These are phyloP conservation scores for Mediolabrus comicus DNA, from an alignment of 108 stramenopile species.

Conservation along the genomic window DNA sequence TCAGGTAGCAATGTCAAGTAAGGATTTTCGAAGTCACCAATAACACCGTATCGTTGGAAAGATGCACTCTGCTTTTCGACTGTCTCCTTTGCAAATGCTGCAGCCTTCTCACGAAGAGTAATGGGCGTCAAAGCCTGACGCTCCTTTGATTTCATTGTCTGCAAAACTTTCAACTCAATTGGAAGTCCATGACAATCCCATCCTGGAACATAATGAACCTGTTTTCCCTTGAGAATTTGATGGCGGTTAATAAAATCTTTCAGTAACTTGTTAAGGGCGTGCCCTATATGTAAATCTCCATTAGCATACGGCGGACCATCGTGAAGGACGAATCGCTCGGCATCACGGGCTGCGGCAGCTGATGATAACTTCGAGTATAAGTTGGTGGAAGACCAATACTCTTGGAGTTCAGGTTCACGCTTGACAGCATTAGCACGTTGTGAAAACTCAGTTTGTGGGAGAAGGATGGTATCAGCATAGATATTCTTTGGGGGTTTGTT, in stretches of 20 bases:
- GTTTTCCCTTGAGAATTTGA: slow-evolving; percentile 89
- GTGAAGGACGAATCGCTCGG: slow-evolving; percentile 90
- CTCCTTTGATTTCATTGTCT: slow-evolving; percentile 88
- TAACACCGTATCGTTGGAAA: slow-evolving; percentile 95
- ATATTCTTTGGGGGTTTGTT: slow-evolving; percentile 79
- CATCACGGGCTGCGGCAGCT: slow-evolving; percentile 42
- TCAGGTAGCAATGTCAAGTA: slow-evolving; percentile 95
- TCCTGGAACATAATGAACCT: slow-evolving; percentile 98
- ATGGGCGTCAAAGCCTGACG: slow-evolving; percentile 77
- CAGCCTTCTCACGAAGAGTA: slow-evolving; percentile 87
- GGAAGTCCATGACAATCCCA: slow-evolving; percentile 99
- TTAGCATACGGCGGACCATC: slow-evolving; percentile 99
- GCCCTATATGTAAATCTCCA: slow-evolving; percentile 98
- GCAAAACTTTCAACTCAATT: slow-evolving; percentile 98
- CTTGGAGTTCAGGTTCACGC: slow-evolving; percentile 91
- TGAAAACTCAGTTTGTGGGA: slow-evolving; percentile 90
- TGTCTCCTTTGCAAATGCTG: slow-evolving; percentile 89
- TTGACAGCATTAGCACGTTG: slow-evolving; percentile 94
- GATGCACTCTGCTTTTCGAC: slow-evolving; percentile 83
- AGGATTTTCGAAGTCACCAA: slow-evolving; percentile 95
- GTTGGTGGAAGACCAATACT: slow-evolving; percentile 82
- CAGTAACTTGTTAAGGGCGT: slow-evolving; percentile 97
- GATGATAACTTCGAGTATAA: slow-evolving; percentile 88
- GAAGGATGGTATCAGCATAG: slow-evolving; percentile 87
- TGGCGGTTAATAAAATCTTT: slow-evolving; percentile 99